Evolutionary conservation across 2,329 filamentous ascomycete genomes (phyloP).

Genomic region (Ophiostoma tasmaniense): DNA sequence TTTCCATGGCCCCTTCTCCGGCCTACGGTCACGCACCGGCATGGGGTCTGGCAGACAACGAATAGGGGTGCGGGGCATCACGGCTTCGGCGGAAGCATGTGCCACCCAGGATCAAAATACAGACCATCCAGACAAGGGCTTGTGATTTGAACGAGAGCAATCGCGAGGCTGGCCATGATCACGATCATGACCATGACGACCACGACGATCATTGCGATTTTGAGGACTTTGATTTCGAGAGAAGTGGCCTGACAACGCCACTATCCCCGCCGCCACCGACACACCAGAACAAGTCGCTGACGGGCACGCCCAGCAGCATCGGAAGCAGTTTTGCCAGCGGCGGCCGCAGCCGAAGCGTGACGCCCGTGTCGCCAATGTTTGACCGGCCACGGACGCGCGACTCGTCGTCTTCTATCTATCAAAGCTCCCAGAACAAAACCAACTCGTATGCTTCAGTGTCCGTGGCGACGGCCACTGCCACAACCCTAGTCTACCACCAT

Average conservation of each 20-base stretch:
- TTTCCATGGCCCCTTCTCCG: neutral
- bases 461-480: neutral
- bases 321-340: neutral
- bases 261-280: constrained; percentile 18
- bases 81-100: constrained; percentile 17
- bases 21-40: neutral
- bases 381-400: neutral
- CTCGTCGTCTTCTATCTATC: neutral
- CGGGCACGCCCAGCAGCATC: constrained; percentile 10
- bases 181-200: constrained; percentile 5
- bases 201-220: neutral
- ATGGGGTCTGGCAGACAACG: neutral
- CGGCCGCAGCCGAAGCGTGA: constrained; percentile 3
- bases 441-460: neutral
- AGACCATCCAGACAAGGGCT: neutral
- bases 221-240: constrained; percentile 6
- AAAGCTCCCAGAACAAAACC: neutral
- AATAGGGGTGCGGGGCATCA: constrained; percentile 22
- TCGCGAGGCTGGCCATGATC: neutral
- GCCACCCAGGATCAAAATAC: constrained; percentile 17
- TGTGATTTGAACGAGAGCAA: constrained; percentile 1
- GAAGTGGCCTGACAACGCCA: constrained; percentile 12
- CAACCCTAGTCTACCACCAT: constrained; percentile 5
- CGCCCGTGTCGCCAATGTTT: constrained; percentile 11
- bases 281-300: constrained; percentile 10